Conservation (phyloP, 2,329 filamentous ascomycete species). For the Beauveria brongniartii region DNA sequence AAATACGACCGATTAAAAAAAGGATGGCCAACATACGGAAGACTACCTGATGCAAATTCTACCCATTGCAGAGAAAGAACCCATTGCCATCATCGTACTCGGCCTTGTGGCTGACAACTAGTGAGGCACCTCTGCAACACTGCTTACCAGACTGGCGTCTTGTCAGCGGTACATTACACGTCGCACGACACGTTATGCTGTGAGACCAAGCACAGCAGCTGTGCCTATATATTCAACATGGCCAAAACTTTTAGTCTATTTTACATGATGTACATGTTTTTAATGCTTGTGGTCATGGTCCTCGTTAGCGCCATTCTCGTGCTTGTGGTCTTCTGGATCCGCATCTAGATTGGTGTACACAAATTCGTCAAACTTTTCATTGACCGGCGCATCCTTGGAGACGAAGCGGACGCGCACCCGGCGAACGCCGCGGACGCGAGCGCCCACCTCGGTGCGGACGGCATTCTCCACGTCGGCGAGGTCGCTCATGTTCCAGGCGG, state of each 20-base stretch:
- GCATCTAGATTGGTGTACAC: conserved; percentile 58
- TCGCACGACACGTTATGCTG: neutral
- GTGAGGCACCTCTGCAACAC: no score
- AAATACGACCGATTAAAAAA: no score
- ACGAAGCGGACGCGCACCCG: conserved; percentile 80
- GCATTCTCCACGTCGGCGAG: conserved; percentile 62
- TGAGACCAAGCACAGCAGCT: neutral
- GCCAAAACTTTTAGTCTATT: neutral
- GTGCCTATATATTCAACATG: neutral
- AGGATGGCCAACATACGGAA: no score
- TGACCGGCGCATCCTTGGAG: conserved; percentile 50
- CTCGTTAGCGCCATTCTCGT: neutral
- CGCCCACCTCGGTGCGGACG: conserved; percentile 64
- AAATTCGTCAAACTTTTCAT: conserved; percentile 69
- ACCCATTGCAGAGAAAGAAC: no score
- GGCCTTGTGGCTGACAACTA: no score
- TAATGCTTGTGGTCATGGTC: conserved; percentile 9
- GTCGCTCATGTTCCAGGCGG: conserved; percentile 65
- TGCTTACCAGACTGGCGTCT: neutral
- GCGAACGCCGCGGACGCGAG: conserved; percentile 74
- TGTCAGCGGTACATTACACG: neutral
- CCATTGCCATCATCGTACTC: no score
- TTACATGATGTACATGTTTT: neutral
- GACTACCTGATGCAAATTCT: no score
- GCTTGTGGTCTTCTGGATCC: conserved; percentile 41